phyloP scores from a whole-genome alignment of 129 eudicot species.

The Sambucus nigra region DNA sequence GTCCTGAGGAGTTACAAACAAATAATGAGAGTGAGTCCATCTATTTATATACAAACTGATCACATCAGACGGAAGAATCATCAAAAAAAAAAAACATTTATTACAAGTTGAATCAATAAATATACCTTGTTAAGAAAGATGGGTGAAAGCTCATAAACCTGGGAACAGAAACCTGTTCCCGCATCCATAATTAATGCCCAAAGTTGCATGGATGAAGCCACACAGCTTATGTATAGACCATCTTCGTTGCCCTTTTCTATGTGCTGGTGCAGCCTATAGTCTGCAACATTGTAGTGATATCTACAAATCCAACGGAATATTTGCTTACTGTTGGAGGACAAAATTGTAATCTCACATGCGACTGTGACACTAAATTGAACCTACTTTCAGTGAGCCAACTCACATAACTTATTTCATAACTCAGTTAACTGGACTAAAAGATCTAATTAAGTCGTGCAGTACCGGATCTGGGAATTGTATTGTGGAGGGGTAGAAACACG shows the following conservation, averaged over 20 bases:
- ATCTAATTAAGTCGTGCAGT: no score
- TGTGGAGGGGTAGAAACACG: no score
- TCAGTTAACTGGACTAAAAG: no score
- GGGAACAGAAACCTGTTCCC: slow-evolving; percentile 76
- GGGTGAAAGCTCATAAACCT: slow-evolving; percentile 85
- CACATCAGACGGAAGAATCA: not conserved
- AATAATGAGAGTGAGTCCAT: not conserved
- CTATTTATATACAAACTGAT: not conserved
- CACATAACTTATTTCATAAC: no score
- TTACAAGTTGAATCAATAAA: no score
- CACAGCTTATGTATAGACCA: slow-evolving; percentile 85
- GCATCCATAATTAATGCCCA: slow-evolving; percentile 99
- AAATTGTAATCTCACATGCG: not conserved
- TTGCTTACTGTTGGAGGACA: not conserved
- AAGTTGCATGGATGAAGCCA: slow-evolving; percentile 82
- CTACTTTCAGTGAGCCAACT: no score
- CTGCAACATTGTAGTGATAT: slow-evolving; percentile 95
- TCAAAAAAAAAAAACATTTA: no score
- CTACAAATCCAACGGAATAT: slow-evolving; percentile 28
- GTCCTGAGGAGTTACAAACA: slow-evolving; percentile 39
- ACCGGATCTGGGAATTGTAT: no score
- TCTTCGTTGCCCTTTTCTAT: slow-evolving; percentile 94
- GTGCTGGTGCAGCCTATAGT: slow-evolving; percentile 77
- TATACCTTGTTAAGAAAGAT: slow-evolving; percentile 89
- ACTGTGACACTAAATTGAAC: no score